Conservation (phyloP, 371 early-diverging fungal genomes). For the Mucor racemosus region DNA sequence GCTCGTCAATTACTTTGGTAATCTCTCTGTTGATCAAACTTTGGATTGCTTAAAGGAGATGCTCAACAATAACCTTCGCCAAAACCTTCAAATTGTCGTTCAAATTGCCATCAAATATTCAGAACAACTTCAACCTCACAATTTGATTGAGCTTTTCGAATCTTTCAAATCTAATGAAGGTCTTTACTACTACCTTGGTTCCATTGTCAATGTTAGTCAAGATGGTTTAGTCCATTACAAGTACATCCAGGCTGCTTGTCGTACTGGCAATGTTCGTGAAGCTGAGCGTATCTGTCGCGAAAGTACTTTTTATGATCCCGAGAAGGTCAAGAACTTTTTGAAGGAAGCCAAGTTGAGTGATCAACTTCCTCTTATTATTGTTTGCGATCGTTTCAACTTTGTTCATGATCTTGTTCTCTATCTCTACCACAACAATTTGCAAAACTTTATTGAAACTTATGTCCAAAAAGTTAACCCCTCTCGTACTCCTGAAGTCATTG, state of each 20-base stretch:
- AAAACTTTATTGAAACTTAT: constrained; percentile 96
- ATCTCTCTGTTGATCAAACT: constrained; percentile 91
- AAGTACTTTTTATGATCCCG: constrained; percentile 93
- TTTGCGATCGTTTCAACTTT: constrained; percentile 96
- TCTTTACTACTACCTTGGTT: constrained; percentile 91
- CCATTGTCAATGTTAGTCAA: constrained; percentile 93
- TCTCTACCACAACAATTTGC: constrained; percentile 90
- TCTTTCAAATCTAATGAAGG: constrained; percentile 92
- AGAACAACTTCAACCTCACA: constrained; percentile 87
- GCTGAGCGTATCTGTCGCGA: constrained; percentile 97
- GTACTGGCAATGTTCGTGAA: constrained; percentile 94
- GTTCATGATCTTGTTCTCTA: constrained; percentile 97
- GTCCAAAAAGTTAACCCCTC: constrained; percentile 96
- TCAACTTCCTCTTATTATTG: constrained; percentile 96
- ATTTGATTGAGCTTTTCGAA: constrained; percentile 92
- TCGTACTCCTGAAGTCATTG: constrained; percentile 95
- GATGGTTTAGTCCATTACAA: constrained; percentile 96
- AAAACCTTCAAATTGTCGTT: constrained; percentile 94
- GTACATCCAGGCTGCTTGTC: constrained; percentile 96
- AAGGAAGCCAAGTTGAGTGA: constrained; percentile 96
- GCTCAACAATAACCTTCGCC: constrained; percentile 82
- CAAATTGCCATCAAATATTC: constrained; percentile 97
- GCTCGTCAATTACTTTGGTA: constrained; percentile 92
- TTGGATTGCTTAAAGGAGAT: constrained; percentile 93
- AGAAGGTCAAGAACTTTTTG: constrained; percentile 97